Conservation (phyloP, 2,329 filamentous ascomycete species). For the Monilinia fructicola region DNA sequence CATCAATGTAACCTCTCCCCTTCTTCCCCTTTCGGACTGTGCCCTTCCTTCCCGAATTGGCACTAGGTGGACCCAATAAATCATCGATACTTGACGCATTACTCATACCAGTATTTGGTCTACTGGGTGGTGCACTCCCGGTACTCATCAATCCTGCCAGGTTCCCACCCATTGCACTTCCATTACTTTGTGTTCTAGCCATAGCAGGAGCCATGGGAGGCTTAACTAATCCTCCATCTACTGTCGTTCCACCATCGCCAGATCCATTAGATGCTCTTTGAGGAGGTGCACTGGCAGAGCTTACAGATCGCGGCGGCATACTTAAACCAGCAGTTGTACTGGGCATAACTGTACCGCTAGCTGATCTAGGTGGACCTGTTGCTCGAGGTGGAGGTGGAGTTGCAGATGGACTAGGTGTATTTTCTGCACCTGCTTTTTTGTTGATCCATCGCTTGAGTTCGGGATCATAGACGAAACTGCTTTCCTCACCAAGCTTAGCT, state of each 20-base stretch:
- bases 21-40: conserved; percentile 70
- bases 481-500: conserved; percentile 93
- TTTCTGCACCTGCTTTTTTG: conserved; percentile 74
- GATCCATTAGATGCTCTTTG: conserved; percentile 20
- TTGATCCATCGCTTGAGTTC: conserved; percentile 99
- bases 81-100: conserved; percentile 96
- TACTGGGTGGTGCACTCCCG: conserved; percentile 45
- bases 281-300: conserved; percentile 21
- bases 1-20: conserved; percentile 87
- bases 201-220: conserved; percentile 8
- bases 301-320: conserved; percentile 15
- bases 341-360: conserved; percentile 27
- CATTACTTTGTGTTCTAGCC: conserved; percentile 12
- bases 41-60: conserved; percentile 59
- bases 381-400: conserved; percentile 76
- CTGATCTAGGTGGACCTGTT: conserved; percentile 46
- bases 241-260: not conserved
- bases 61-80: conserved; percentile 71
- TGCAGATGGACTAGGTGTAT: conserved; percentile 57
- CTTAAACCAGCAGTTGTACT: conserved; percentile 7
- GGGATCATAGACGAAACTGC: conserved; percentile 88
- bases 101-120: conserved; percentile 79
- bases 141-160: conserved; percentile 8
- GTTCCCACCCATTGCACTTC: conserved; percentile 8
- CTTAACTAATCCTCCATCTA: conserved; percentile 6